Conservation (phyloP, 78 protist species). For the Cyanophora paradoxa region DNA sequence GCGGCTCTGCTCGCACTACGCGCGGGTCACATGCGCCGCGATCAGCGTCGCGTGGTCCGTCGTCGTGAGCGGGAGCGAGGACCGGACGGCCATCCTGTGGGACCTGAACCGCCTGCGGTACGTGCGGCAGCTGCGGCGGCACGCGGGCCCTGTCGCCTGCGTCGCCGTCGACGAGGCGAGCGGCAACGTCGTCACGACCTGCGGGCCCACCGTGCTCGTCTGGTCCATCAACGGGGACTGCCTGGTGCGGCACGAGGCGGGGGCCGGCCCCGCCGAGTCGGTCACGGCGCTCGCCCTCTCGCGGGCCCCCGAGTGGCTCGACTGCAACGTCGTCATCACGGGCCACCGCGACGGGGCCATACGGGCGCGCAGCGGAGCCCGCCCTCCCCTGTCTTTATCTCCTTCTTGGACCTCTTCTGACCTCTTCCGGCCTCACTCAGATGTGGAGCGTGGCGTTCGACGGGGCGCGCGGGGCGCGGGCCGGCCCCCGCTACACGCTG, state of each 20-base stretch:
- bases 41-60: conserved; percentile 36
- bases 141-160: neutral
- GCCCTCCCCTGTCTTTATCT: too few relatives aligned
- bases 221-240: neutral
- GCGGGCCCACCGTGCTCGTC: neutral
- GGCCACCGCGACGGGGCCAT: conserved; percentile 5
- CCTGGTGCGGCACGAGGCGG: neutral
- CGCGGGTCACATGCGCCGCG: conserved; percentile 47
- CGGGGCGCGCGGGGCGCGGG: too few relatives aligned
- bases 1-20: conserved; percentile 44
- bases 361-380: too few relatives aligned
- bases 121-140: conserved; percentile 17
- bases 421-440: too few relatives aligned
- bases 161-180: conserved; percentile 15
- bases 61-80: conserved; percentile 55
- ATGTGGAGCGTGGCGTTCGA: too few relatives aligned
- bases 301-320: neutral
- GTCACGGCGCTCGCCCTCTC: neutral
- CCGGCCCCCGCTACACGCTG: too few relatives aligned
- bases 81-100: conserved; percentile 65
- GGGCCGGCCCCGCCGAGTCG: neutral
- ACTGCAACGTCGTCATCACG: neutral
- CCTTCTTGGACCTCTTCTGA: too few relatives aligned
- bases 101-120: conserved; percentile 59
- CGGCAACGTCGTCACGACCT: neutral